These are phyloP conservation scores for Raddia distichophylla DNA, from an alignment of 176 grass and related monocot genomes.

Conservation along the genomic window DNA sequence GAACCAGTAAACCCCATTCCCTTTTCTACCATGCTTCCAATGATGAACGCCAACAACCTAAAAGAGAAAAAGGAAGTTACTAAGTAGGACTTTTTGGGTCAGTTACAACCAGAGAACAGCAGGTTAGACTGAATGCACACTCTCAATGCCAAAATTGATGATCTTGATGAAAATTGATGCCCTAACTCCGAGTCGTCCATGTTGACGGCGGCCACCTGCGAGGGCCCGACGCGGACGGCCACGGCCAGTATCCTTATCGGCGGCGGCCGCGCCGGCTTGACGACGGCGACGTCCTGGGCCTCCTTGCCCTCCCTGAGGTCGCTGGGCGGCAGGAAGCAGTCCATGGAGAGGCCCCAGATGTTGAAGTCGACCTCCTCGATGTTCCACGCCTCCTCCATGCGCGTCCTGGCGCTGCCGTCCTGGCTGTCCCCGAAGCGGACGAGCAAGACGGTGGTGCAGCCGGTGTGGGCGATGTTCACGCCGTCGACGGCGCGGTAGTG, in stretches of 20 bases:
- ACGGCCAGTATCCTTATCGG: slow-evolving; percentile 54
- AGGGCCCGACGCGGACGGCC: slow-evolving; percentile 58
- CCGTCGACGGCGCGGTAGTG: slow-evolving; percentile 91
- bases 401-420: slow-evolving; percentile 66
- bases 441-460: slow-evolving; percentile 69
- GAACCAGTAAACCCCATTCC: slow-evolving; percentile 93
- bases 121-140: slow-evolving; percentile 6
- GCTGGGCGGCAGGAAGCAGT: slow-evolving; percentile 93
- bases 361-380: slow-evolving; percentile 98
- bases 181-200: slow-evolving; percentile 59
- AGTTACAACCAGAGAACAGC: background rate
- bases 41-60: slow-evolving; percentile 87
- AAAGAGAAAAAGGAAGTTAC: slow-evolving; percentile 29
- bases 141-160: background rate
- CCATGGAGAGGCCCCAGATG: slow-evolving; percentile 77
- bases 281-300: slow-evolving; percentile 10
- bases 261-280: slow-evolving; percentile 46
- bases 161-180: slow-evolving; percentile 1
- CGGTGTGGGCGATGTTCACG: slow-evolving; percentile 88
- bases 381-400: slow-evolving; percentile 88
- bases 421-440: slow-evolving; percentile 75
- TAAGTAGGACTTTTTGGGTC: slow-evolving; percentile 15
- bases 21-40: slow-evolving; percentile 97
- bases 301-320: slow-evolving; percentile 76
- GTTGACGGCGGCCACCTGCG: slow-evolving; percentile 77